These are phyloP conservation scores for Dujonia santamariae DNA, from an alignment of 1,139 yeast species.

Conservation along the genomic window DNA sequence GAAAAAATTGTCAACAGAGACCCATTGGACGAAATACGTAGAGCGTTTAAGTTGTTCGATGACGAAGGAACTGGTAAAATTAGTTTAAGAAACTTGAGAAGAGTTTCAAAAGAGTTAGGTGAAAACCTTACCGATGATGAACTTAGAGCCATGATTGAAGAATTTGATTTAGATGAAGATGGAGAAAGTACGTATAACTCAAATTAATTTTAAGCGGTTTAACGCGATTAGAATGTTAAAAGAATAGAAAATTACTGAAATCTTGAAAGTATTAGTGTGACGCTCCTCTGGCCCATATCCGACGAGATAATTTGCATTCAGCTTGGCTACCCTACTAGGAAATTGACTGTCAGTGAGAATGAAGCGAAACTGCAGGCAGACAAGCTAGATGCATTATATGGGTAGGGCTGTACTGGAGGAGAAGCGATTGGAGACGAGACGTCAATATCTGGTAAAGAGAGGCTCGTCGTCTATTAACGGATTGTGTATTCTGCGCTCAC, in stretches of 20 bases:
- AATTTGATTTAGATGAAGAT: slow-evolving; percentile 94
- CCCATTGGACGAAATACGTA: slow-evolving; percentile 85
- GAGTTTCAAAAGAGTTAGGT: slow-evolving; percentile 91
- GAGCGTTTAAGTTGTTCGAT: slow-evolving; percentile 90
- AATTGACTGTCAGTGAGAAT: no score
- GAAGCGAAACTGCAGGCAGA: no score
- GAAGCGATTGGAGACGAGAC: no score
- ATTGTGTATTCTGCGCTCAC: no score
- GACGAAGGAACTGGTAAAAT: slow-evolving; percentile 88
- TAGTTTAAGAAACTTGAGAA: slow-evolving; percentile 72
- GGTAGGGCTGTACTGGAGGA: no score
- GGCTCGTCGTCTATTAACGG: no score
- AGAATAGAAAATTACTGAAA: not conserved
- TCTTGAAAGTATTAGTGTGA: no score
- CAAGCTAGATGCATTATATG: no score
- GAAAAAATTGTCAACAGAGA: slow-evolving; percentile 79
- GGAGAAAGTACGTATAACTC: slow-evolving; percentile 64
- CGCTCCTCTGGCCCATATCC: no score
- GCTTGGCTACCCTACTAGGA: no score
- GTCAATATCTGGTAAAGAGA: no score
- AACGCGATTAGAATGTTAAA: not conserved
- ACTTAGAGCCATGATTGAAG: slow-evolving; percentile 94
- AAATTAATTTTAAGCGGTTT: not conserved
- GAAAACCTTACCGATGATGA: slow-evolving; percentile 93
- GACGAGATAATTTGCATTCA: not conserved